A percentile compares a stretch with the other conserved stretches of the same genome.
Conservation (phyloP, 495 filamentous ascomycete genomes). For the Parathielavia hyrcaniae region DNA sequence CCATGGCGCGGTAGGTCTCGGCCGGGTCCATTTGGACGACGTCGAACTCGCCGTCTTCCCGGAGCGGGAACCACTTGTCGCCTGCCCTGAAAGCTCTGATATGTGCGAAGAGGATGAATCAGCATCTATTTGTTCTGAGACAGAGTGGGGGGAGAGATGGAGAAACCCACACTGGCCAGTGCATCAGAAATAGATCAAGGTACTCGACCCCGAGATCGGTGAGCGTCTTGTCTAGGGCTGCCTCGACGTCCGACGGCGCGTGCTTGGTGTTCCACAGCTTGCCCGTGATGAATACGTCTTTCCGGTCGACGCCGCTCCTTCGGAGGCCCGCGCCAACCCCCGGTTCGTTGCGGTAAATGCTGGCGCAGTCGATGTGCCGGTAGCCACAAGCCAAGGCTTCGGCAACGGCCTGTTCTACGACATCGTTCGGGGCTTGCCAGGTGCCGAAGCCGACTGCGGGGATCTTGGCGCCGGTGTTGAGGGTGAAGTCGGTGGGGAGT, state of each 20-base stretch:
- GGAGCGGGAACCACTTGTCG: constrained; percentile 1
- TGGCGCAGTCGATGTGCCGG: not conserved
- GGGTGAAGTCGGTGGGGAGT: not conserved
- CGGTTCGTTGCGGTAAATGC: not conserved
- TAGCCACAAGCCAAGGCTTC: not conserved
- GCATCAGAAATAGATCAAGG: constrained; percentile 65
- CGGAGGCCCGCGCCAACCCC: constrained; percentile 49
- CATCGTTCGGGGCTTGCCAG: not conserved
- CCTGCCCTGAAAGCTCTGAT: constrained; percentile 23
- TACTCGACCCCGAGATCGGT: constrained; percentile 57
- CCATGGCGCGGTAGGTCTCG: constrained; percentile 62
- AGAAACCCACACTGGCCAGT: constrained; percentile 43
- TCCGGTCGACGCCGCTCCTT: constrained; percentile 49
- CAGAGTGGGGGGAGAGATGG: too few relatives aligned
- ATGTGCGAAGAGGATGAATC: constrained; percentile 35
- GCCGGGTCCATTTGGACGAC: not conserved
- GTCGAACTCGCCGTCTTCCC: not conserved
- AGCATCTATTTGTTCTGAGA: too few relatives aligned
- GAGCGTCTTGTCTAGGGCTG: constrained; percentile 55
- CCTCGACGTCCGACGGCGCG: constrained; percentile 53
- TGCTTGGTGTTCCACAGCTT: constrained; percentile 69
- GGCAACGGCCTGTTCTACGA: not conserved
- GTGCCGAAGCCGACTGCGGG: constrained; percentile 1
- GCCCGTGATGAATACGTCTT: constrained; percentile 61
- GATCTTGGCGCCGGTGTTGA: not conserved